These are phyloP conservation scores for Setaria viridis DNA, from an alignment of 202 grass and related monocot genomes.

Conservation along the genomic window DNA sequence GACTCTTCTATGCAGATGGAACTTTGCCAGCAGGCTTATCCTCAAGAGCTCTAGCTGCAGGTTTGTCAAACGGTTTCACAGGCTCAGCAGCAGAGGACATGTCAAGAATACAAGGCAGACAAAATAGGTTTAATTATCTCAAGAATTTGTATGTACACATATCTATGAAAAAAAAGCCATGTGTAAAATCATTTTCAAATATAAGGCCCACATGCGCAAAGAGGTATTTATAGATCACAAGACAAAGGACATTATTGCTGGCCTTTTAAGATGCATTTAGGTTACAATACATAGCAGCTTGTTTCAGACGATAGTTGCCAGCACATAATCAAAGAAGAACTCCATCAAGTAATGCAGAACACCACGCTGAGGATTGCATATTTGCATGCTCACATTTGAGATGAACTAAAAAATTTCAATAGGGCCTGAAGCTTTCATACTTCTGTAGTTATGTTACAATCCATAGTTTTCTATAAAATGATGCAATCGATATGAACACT, in stretches of 20 bases:
- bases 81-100: slow-evolving; percentile 42
- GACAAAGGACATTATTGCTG: neutral
- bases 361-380: neutral
- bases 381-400: neutral
- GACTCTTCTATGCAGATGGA: too few relatives aligned
- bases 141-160: slow-evolving; percentile 7
- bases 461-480: neutral
- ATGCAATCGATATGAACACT: too few relatives aligned
- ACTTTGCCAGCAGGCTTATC: neutral
- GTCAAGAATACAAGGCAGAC: slow-evolving; percentile 35
- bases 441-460: neutral
- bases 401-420: neutral
- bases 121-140: neutral
- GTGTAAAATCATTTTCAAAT: slow-evolving; percentile 21
- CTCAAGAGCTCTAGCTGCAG: too few relatives aligned
- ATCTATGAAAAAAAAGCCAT: slow-evolving; percentile 12
- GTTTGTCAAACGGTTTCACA: slow-evolving; percentile 32
- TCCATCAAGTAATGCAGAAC: neutral
- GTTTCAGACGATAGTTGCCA: neutral
- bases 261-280: neutral
- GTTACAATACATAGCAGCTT: neutral
- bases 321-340: neutral
- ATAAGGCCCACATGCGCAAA: neutral
- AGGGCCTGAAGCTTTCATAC: neutral
- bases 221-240: slow-evolving; percentile 4